Percentiles rank a stretch among this genome's conserved stretches.
phyloP scores from a whole-genome alignment of 2,329 filamentous ascomycete species.

The Fusarium acutatum region DNA sequence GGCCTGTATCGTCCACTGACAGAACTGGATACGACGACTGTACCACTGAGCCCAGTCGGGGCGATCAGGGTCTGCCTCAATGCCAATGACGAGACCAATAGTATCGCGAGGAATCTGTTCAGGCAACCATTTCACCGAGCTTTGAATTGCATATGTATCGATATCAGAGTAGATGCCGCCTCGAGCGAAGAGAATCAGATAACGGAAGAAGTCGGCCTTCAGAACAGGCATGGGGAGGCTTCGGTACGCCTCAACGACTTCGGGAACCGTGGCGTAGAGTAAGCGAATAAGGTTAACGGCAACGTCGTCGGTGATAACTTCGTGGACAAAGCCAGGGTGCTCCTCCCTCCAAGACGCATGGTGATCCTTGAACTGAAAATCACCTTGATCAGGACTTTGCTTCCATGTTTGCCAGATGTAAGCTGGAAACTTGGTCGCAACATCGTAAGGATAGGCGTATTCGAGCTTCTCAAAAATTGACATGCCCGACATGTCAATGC shows the following conservation, averaged over 20 bases:
- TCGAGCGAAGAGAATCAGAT: constrained; percentile 70
- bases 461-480: constrained; percentile 82
- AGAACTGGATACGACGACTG: constrained; percentile 95
- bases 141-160: constrained; percentile 85
- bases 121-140: constrained; percentile 89
- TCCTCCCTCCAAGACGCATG: constrained; percentile 90
- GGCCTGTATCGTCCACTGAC: constrained; percentile 97
- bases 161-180: constrained; percentile 86
- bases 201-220: constrained; percentile 83
- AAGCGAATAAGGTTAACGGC: constrained; percentile 83
- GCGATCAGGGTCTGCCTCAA: constrained; percentile 94
- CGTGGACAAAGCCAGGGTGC: constrained; percentile 93
- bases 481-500: constrained; percentile 76
- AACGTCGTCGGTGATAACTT: constrained; percentile 93
- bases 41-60: constrained; percentile 96
- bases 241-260: constrained; percentile 80
- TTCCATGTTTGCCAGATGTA: constrained; percentile 99
- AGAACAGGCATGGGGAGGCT: constrained; percentile 77
- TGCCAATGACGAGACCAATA: constrained; percentile 89
- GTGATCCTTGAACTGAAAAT: constrained; percentile 82
- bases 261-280: constrained; percentile 84
- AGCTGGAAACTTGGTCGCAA: constrained; percentile 87
- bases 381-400: constrained; percentile 76
- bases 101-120: constrained; percentile 76
- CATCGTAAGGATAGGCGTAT: constrained; percentile 94